Conservation (phyloP, 805 yeast genomes). For the Yamadazyma sp. region DNA sequence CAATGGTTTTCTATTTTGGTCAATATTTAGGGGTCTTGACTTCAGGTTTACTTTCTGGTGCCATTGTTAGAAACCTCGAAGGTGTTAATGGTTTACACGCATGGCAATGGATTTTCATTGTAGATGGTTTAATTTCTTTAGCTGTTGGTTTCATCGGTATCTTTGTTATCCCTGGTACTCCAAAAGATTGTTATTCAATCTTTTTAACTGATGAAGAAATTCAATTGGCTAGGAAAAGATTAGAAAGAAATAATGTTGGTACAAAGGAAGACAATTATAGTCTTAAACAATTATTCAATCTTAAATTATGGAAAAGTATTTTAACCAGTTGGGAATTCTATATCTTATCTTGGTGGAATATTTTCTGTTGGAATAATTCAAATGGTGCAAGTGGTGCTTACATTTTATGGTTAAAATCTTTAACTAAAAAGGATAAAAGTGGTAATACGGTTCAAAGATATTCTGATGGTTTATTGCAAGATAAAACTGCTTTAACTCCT, state of each 20-base stretch:
- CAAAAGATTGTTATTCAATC: constrained; percentile 39
- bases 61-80: constrained; percentile 43
- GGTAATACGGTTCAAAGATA: constrained; percentile 20
- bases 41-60: constrained; percentile 60
- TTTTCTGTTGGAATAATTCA: constrained; percentile 62
- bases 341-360: constrained; percentile 50
- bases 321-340: constrained; percentile 60
- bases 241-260: constrained; percentile 21
- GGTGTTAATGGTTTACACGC: constrained; percentile 55
- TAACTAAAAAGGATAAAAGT: constrained; percentile 21
- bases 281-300: constrained; percentile 37
- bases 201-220: constrained; percentile 36
- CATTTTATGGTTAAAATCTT: constrained; percentile 52
- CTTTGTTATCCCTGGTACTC: constrained; percentile 64
- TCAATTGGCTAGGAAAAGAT: constrained; percentile 28
- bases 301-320: constrained; percentile 49
- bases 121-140: constrained; percentile 60
- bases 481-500: constrained; percentile 45
- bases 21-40: constrained; percentile 62
- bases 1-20: constrained; percentile 60
- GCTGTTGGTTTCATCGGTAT: constrained; percentile 56
- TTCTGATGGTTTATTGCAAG: constrained; percentile 32
- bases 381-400: constrained; percentile 44
- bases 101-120: constrained; percentile 74
- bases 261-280: constrained; percentile 18